phyloP scores from a whole-genome alignment of 441 rosid genomes.

The Rhodomyrtus psidioides region DNA sequence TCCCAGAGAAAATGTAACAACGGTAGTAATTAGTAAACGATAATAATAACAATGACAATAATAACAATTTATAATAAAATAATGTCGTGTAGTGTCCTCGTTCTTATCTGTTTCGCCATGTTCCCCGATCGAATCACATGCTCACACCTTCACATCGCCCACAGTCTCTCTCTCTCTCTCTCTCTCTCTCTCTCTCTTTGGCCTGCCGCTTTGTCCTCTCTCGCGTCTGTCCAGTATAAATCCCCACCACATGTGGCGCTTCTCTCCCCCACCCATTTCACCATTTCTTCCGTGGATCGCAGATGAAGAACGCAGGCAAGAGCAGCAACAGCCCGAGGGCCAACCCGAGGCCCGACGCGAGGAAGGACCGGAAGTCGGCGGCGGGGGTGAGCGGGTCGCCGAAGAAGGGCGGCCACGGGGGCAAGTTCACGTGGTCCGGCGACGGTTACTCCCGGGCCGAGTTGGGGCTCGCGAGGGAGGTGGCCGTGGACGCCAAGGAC shows the following conservation, averaged over 20 bases:
- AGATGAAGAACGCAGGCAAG: constrained; percentile 37
- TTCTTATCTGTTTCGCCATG: constrained; percentile 12
- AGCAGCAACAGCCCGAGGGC: not conserved
- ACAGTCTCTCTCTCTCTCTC: not conserved
- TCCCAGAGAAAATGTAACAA: too few relatives aligned
- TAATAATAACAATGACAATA: too few relatives aligned
- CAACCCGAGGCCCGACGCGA: constrained; percentile 21
- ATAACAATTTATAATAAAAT: not conserved
- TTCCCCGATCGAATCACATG: not conserved
- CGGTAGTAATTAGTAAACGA: too few relatives aligned
- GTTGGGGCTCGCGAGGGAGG: constrained; percentile 27
- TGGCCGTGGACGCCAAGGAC: constrained; percentile 40
- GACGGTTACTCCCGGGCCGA: constrained; percentile 38
- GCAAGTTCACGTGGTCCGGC: constrained; percentile 69
- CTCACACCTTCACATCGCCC: not conserved
- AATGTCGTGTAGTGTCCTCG: not conserved
- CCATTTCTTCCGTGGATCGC: not conserved
- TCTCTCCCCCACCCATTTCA: not conserved
- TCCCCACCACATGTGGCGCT: not conserved
- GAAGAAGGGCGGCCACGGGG: constrained; percentile 68
- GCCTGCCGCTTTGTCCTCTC: not conserved
- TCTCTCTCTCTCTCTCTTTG: too few relatives aligned
- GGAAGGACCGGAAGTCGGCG: constrained; percentile 45
- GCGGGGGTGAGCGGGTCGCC: constrained; percentile 59
- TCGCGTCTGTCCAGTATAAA: not conserved